Base-by-base conservation (phyloP, 768 basidiomycete species). In the Panellus pusillus region DNA sequence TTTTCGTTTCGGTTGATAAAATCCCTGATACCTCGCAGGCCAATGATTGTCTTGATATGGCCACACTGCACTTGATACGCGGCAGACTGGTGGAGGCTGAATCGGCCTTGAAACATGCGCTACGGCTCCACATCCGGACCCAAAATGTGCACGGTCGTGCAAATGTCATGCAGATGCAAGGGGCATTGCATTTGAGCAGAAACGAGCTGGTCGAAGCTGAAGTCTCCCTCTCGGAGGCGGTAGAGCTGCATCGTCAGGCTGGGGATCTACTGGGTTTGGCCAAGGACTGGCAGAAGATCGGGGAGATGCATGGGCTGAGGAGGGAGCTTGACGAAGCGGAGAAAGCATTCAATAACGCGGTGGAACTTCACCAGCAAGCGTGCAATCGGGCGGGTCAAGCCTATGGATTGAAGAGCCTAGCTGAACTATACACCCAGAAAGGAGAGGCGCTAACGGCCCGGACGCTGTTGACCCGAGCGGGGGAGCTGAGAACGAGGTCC, bases 51-150 rank as follows among this genome's bases (percentile, higher is more conserved):
- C 47, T 31, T n/a, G 47, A 53, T 31, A 57, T 63, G 49, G 60
- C 55, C 18, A 55, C 61, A 20, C 47, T 63, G 1, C 54, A 60
- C 46, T 41, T 63, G 42, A 47, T 36, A 15, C 56, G 53, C 17
- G 47, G 48, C 31, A 44, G 59, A 39, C 56, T 63, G 17, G 54
- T 46, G 3, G 55, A 61, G 15, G 64, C 64, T 2, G 58, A 65
- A 40, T 43, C 45, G 46, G 54, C 50, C 12, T 52, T 61, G 17
- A 53, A 55, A 15, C 38, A 47, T 15, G 58, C 64, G 3, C 31
- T 60, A 35, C 44, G 51, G 31, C 55, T 65, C 4, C 55, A 65
- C 38, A 37, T 46, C 37, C 62, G 58, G 45, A 57, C 39, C 1
- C 62, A 60, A 29, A 49, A 61, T 41, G 56, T 61, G 2, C 43